Evolutionary conservation across 371 early-diverging fungal genomes (phyloP), one percentile per base, ranked within the genome.

Genomic region (Dichotomocladium elegans): DNA sequence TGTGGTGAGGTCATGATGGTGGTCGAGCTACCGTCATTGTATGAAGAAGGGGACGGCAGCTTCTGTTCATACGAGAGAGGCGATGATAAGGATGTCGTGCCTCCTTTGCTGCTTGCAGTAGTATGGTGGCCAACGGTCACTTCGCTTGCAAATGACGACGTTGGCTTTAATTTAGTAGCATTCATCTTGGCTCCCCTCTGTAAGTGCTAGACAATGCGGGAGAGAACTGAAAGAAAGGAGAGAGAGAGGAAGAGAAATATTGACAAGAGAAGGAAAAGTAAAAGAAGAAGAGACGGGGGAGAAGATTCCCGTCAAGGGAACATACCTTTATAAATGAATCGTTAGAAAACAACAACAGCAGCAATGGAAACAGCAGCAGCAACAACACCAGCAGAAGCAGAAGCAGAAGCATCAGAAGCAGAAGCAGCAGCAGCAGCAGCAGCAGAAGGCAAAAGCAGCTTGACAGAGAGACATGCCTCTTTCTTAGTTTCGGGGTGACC

Each of bases 131-230:
- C 37, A 37, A 56, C 29, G 5, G 57, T 61, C 2, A 47, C 57
- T 21, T 52, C 61, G 34, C 61, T 61, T 10, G 61, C 48, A 15
- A 56, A 61, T 21, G 61, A 56, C 5, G 53, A 26, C 8, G 50
- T 42, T 10, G 55, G 47, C 27, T 51, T 55, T 37, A 56, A 47
- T 55, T 41, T 61, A 14, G 55, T 22, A 35, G 51, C 56, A 24
- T 55, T 28, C 47, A 51, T 47, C 25, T 26, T 51, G 9, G 49
- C 4, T 17, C 31, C 30, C 19, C 19, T 21, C 37, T 37, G 17
- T 37, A 21, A 21, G 24, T 41, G 47, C 29, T 27, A 45, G 29
- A 28, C 14, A 14, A 31, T 30, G 14, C 41, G 15, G 25, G 41
- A 30, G 42, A 47, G 42, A 56, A 46, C 12, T 35, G 33, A 22